Evolutionary conservation across 2,329 filamentous ascomycete species (phyloP).

Genomic region (Mariannaea sp.): DNA sequence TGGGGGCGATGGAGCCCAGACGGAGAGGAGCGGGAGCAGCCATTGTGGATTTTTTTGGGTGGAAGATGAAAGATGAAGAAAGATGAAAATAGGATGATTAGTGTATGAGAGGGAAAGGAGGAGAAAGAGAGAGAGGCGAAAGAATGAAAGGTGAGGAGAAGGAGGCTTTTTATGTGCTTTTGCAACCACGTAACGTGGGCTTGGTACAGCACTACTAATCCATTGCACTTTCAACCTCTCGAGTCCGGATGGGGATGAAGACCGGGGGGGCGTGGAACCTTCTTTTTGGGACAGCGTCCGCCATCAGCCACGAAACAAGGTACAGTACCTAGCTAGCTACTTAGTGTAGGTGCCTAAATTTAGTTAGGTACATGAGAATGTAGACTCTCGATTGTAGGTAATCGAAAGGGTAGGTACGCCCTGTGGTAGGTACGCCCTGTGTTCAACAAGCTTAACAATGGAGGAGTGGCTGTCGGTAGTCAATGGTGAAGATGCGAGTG

Average conservation of each 20-base stretch:
- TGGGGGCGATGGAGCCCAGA: conserved; percentile 71
- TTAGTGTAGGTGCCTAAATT: no score
- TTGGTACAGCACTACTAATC: background rate
- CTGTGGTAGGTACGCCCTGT: no score
- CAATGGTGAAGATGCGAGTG: no score
- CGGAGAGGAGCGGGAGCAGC: conserved; percentile 54
- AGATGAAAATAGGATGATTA: background rate
- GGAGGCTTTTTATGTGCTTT: conserved; percentile 3
- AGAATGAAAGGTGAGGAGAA: background rate
- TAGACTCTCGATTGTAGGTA: no score
- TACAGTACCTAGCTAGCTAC: no score
- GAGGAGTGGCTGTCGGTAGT: no score
- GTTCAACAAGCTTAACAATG: no score
- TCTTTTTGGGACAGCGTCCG: no score
- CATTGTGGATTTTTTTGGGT: conserved; percentile 33
- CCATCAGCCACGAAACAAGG: no score
- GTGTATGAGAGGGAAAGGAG: conserved; percentile 3
- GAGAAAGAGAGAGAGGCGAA: background rate
- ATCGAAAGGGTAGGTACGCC: no score
- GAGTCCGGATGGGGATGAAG: background rate
- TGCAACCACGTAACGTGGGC: background rate
- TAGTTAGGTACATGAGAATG: no score
- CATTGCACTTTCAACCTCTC: background rate
- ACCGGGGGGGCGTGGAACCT: background rate
- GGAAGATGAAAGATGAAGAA: background rate